Conservation (phyloP, 1,139 yeast genomes). For the Geotrichum aggregatum region DNA sequence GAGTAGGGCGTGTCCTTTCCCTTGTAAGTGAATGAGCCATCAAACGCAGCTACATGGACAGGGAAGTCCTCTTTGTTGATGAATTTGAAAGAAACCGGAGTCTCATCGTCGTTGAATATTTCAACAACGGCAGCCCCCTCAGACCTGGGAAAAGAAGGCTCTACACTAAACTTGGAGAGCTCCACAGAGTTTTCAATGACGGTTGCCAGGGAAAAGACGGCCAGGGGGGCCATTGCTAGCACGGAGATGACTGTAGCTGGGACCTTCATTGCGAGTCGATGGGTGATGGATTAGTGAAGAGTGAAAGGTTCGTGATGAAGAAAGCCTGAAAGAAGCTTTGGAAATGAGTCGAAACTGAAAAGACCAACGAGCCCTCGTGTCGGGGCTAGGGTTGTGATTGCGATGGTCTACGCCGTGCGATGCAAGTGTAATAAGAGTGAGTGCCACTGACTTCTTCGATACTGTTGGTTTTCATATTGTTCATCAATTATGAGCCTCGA, state of each 20-base stretch:
- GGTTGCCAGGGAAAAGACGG: conserved; percentile 7
- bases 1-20: conserved; percentile 39
- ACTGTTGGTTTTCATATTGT: no score
- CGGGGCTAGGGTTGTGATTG: not conserved
- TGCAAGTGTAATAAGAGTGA: not conserved
- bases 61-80: conserved; percentile 55
- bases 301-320: not conserved
- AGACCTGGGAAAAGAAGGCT: conserved; percentile 18
- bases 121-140: conserved; percentile 23
- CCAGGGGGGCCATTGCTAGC: conserved; percentile 8
- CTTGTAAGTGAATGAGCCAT: conserved; percentile 64
- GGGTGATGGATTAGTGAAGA: not conserved
- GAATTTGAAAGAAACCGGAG: conserved; percentile 53
- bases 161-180: conserved; percentile 10
- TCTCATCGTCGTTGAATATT: conserved; percentile 49
- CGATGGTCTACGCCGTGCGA: not conserved
- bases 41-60: conserved; percentile 62
- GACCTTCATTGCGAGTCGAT: conserved; percentile 11
- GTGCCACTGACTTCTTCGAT: not conserved
- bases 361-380: not conserved
- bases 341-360: not conserved
- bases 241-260: conserved; percentile 11
- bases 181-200: conserved; percentile 1
- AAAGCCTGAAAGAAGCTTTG: no score
- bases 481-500: no score